Base-by-base conservation (phyloP, 257 asterid genomes). In the Salvia miltiorrhiza region DNA sequence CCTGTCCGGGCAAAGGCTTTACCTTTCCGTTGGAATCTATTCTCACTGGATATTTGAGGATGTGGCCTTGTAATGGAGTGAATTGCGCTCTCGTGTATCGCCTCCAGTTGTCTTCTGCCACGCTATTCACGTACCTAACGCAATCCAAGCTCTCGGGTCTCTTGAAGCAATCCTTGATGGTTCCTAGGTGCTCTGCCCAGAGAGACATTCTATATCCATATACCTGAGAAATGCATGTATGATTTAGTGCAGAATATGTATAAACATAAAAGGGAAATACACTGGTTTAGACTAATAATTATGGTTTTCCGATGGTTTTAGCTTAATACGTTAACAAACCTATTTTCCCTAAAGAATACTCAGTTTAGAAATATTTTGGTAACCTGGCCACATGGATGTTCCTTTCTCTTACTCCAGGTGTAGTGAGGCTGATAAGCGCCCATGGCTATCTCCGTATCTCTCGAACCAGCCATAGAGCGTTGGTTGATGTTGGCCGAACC, bases 201-300 rank as follows among this genome's bases (percentile, higher is more conserved):
- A 90, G 79, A 17, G 97, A 90, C 91, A 86, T 86, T 77, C 97
- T 74, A 71, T 90, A 90, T 67, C 97, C 97, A 45, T 84, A 82
- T 68, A 90, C 63, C 97, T 90, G 82, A 75, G 10, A 62, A 45
- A 52, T 40, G 17, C 2, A 49, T 37, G 32, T 26, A 47, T 70
- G 8, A n/a, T 23, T 39, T 41, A 30, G 19, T 35, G 32, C 2
- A 28, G 32, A 28, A 28, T 28, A 28, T n/a, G n/a, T n/a, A n/a
- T 28, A 28, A 28, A 28, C 32, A 28, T 28, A 28, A 28, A 28
- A 2, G 37, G 37, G 4, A 5, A 32, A 32, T 32, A 3, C 37
- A 32, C 37, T 2, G 4, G 4, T 32, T 32, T 32, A 5, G 37
- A 2, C 7, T 32, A 3, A 32, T 5, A 32, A 32, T n/a, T 5